phyloP scores from a whole-genome alignment of 2,329 filamentous ascomycete species.

The Penicillium sp. region DNA sequence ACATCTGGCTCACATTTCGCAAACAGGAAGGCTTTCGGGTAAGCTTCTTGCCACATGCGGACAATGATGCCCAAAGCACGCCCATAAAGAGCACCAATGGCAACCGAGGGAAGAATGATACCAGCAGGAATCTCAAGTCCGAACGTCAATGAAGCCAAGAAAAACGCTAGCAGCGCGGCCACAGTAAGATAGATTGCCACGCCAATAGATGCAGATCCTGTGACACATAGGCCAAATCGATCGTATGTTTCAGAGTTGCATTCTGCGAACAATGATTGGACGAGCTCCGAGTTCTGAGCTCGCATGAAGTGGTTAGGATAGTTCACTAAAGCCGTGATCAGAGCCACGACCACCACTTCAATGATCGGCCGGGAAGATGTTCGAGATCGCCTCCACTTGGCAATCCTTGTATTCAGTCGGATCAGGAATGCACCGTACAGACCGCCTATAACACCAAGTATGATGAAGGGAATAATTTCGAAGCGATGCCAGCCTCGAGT shows the following conservation, averaged over 20 bases:
- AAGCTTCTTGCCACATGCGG: constrained; percentile 80
- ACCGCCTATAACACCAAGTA: constrained; percentile 88
- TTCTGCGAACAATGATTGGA: constrained; percentile 89
- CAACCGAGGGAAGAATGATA: constrained; percentile 94
- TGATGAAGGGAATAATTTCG: constrained; percentile 82
- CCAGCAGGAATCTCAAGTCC: constrained; percentile 92
- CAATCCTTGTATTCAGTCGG: constrained; percentile 86
- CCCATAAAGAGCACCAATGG: constrained; percentile 87
- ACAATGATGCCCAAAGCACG: constrained; percentile 87
- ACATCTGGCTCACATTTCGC: constrained; percentile 79
- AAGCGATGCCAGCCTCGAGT: constrained; percentile 91
- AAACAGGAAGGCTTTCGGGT: constrained; percentile 78
- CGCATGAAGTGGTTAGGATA: constrained; percentile 97
- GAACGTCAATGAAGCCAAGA: constrained; percentile 85
- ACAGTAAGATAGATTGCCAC: constrained; percentile 82
- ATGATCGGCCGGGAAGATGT: constrained; percentile 72
- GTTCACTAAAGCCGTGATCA: constrained; percentile 85
- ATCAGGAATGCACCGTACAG: constrained; percentile 94
- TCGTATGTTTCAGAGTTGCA: constrained; percentile 82
- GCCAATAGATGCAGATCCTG: constrained; percentile 75
- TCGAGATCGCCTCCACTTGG: constrained; percentile 73
- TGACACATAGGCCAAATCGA: constrained; percentile 86
- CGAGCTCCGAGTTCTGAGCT: constrained; percentile 85
- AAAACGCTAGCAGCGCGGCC: constrained; percentile 79
- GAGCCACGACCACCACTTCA: constrained; percentile 78